These are phyloP conservation scores for Colletotrichum sp. DNA, from an alignment of 2,329 filamentous ascomycete species.

Conservation along the genomic window DNA sequence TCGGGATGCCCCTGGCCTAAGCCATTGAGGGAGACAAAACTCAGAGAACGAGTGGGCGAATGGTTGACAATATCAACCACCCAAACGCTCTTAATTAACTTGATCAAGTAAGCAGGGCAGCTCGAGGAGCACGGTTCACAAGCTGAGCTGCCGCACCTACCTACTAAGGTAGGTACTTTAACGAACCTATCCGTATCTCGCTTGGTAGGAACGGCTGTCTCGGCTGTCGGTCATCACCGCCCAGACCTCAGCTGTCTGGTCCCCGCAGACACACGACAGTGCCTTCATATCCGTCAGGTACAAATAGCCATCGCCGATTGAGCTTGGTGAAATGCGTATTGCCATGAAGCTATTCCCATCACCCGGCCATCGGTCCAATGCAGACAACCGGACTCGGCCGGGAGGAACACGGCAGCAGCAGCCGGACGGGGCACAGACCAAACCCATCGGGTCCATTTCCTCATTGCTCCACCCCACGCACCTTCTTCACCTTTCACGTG, in stretches of 20 bases:
- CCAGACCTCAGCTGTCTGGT: not conserved
- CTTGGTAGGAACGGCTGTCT: not conserved
- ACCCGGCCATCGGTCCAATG: not conserved
- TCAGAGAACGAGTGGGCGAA: not conserved
- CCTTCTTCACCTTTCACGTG: not conserved
- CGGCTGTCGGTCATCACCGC: not conserved
- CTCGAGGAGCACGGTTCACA: not conserved
- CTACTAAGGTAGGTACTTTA: not conserved
- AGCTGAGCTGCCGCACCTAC: not conserved
- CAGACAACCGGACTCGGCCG: not conserved
- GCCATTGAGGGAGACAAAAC: not conserved
- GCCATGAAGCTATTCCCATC: not conserved
- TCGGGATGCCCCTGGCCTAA: not conserved
- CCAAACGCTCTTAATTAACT: not conserved
- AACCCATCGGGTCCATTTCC: not conserved
- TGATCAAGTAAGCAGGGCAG: not conserved
- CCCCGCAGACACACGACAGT: not conserved
- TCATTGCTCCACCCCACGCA: not conserved
- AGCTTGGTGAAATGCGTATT: not conserved
- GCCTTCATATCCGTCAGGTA: not conserved
- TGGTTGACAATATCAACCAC: not conserved
- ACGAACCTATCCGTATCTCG: not conserved
- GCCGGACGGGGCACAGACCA: not conserved
- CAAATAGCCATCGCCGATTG: not conserved
- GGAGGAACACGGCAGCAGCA: not conserved